Evolutionary conservation across 202 grass and related monocot genomes (phyloP).

Genomic region (Tripidium arundinaceum): DNA sequence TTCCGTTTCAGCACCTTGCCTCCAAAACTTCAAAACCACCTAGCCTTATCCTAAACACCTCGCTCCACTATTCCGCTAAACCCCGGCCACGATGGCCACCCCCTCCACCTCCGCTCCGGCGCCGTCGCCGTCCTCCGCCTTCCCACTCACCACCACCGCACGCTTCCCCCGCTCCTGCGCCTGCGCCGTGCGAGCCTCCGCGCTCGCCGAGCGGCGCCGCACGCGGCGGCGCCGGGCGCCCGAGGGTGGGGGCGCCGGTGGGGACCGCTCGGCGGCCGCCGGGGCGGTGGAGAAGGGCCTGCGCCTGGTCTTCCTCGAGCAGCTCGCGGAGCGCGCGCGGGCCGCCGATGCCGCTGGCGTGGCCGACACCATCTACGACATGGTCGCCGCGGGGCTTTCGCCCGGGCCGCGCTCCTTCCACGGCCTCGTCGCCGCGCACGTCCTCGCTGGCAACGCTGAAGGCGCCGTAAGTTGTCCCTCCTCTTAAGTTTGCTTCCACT

Average conservation of each 20-base stretch:
- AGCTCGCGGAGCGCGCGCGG: slow-evolving; percentile 75
- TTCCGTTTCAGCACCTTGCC: background rate
- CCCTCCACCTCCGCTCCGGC: slow-evolving; percentile 41
- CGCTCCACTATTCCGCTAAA: slow-evolving; percentile 13
- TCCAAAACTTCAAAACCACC: slow-evolving; percentile 21
- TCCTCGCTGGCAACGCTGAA: slow-evolving; percentile 70
- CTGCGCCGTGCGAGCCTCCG: slow-evolving; percentile 13
- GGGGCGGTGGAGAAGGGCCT: slow-evolving; percentile 77
- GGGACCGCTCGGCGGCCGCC: slow-evolving; percentile 39
- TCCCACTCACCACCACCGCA: slow-evolving; percentile 36
- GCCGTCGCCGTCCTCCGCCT: slow-evolving; percentile 37
- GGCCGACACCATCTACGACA: slow-evolving; percentile 77
- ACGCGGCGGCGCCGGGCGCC: slow-evolving; percentile 46
- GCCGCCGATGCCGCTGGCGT: slow-evolving; percentile 46
- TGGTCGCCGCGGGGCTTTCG: slow-evolving; percentile 84
- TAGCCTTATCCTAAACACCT: slow-evolving; percentile 36
- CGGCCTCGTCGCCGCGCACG: slow-evolving; percentile 72
- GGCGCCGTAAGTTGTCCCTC: slow-evolving; percentile 50
- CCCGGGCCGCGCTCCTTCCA: slow-evolving; percentile 92
- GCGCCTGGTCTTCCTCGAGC: slow-evolving; percentile 84
- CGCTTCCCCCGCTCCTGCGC: slow-evolving; percentile 22
- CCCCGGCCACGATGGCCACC: slow-evolving; percentile 52
- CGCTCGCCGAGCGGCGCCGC: slow-evolving; percentile 45
- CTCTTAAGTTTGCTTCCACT: background rate
- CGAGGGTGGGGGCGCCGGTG: slow-evolving; percentile 38